A percentile compares a stretch with the other conserved stretches of the same genome.
Evolutionary conservation across 805 yeast genomes (phyloP).

Genomic region (Spencermartinsiella europaea): DNA sequence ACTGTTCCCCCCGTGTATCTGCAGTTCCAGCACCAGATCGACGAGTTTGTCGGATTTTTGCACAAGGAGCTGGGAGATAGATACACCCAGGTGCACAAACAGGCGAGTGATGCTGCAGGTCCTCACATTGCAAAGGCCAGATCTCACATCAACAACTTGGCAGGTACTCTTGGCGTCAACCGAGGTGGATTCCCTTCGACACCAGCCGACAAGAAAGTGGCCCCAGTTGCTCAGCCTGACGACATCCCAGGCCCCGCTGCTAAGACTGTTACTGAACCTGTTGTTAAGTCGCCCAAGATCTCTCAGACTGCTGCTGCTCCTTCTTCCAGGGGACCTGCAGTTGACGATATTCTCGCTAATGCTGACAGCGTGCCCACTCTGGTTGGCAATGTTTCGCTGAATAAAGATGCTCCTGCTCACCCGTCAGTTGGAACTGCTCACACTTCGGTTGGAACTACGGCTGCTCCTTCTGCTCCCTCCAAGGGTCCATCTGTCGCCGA

Average conservation of each 20-base stretch:
- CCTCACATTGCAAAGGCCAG: slow-evolving; percentile 32
- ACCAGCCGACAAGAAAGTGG: slow-evolving; percentile 22
- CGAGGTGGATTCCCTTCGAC: slow-evolving; percentile 35
- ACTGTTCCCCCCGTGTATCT: slow-evolving; percentile 70
- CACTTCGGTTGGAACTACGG: neutral
- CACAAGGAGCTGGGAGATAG: slow-evolving; percentile 25
- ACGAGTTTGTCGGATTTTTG: slow-evolving; percentile 36
- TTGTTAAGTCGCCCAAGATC: slow-evolving; percentile 12
- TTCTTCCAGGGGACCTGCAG: slow-evolving; percentile 13
- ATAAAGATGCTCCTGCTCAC: slow-evolving; percentile 12
- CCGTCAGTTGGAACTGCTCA: slow-evolving; percentile 5
- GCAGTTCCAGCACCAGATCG: slow-evolving; percentile 72
- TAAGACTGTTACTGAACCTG: slow-evolving; percentile 11
- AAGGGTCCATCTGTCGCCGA: slow-evolving; percentile 14
- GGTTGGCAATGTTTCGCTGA: slow-evolving; percentile 29
- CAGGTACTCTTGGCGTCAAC: slow-evolving; percentile 25
- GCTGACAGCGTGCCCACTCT: slow-evolving; percentile 31
- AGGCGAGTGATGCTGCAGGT: slow-evolving; percentile 30
- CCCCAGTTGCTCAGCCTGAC: slow-evolving; percentile 14
- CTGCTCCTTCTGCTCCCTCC: slow-evolving; percentile 4
- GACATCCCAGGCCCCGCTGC: slow-evolving; percentile 23
- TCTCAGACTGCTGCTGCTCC: slow-evolving; percentile 8
- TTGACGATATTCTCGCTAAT: slow-evolving; percentile 17
- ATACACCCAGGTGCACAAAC: slow-evolving; percentile 20
- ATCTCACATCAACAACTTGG: slow-evolving; percentile 20